phyloP scores from a whole-genome alignment of 371 early-diverging fungal species.

The Mucor sp. region DNA sequence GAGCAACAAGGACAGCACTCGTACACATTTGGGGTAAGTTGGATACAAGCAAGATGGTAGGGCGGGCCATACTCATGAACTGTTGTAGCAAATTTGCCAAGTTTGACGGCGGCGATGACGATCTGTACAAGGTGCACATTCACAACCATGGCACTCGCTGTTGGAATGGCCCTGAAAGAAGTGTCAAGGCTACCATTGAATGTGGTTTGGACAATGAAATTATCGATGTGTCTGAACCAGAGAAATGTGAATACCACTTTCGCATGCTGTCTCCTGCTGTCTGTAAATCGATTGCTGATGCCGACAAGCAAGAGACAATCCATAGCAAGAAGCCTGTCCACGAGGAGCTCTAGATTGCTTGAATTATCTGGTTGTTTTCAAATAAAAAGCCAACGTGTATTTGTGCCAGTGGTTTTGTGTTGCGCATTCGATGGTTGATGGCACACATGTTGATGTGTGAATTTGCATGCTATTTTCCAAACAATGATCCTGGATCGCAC shows the following conservation, averaged over 20 bases:
- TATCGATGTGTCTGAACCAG: slow-evolving; percentile 80
- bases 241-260: slow-evolving; percentile 90
- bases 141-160: slow-evolving; percentile 80
- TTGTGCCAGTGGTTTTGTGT: too few relatives aligned
- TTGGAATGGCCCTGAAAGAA: slow-evolving; percentile 93
- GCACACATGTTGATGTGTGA: too few relatives aligned
- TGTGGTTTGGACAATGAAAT: slow-evolving; percentile 77
- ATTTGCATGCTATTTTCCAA: too few relatives aligned
- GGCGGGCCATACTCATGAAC: neutral
- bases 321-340: slow-evolving; percentile 9
- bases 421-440: too few relatives aligned
- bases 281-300: slow-evolving; percentile 43
- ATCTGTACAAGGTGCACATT: slow-evolving; percentile 54
- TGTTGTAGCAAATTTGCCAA: slow-evolving; percentile 30
- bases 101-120: slow-evolving; percentile 31
- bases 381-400: too few relatives aligned
- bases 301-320: neutral
- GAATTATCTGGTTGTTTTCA: too few relatives aligned
- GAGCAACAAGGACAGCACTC: slow-evolving; percentile 55
- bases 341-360: slow-evolving; percentile 19
- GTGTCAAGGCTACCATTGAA: slow-evolving; percentile 47
- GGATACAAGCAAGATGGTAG: too few relatives aligned
- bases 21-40: slow-evolving; percentile 73
- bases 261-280: slow-evolving; percentile 77
- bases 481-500: too few relatives aligned